Evolutionary conservation across 2,329 filamentous ascomycete genomes (phyloP).

Genomic region (Phoma sp.): DNA sequence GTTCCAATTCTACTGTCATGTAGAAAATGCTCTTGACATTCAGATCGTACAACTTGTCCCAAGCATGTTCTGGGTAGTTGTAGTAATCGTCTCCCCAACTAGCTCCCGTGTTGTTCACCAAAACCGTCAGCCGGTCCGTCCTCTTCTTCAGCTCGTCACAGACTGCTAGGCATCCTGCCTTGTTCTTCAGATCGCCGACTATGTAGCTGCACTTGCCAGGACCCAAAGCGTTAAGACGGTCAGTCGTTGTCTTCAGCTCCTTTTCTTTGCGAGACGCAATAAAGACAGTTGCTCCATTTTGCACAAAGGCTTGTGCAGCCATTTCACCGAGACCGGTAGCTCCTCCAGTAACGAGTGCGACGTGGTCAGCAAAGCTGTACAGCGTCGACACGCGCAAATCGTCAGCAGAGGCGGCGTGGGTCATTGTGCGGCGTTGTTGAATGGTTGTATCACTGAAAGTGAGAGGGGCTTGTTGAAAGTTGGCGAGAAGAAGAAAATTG

Average conservation of each 20-base stretch:
- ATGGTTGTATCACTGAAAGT: no score
- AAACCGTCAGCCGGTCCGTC: conserved; percentile 52
- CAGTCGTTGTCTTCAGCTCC: conserved; percentile 55
- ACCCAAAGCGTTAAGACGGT: conserved; percentile 58
- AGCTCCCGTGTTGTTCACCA: conserved; percentile 61
- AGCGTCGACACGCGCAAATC: conserved; percentile 44
- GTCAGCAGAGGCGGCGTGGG: conserved; percentile 39
- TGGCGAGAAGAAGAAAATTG: background rate
- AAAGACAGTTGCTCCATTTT: conserved; percentile 60
- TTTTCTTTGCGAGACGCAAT: conserved; percentile 61
- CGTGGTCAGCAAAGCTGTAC: conserved; percentile 46
- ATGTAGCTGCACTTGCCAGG: conserved; percentile 60
- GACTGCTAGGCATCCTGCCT: conserved; percentile 57
- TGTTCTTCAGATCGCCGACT: conserved; percentile 59
- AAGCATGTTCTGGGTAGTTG: conserved; percentile 63
- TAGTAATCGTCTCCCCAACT: conserved; percentile 64
- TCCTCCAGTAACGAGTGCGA: conserved; percentile 59
- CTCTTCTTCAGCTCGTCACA: conserved; percentile 57
- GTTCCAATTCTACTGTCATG: conserved; percentile 54
- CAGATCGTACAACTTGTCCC: conserved; percentile 63
- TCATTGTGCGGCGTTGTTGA: conserved; percentile 24
- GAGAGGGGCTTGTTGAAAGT: background rate
- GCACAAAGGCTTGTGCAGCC: conserved; percentile 61
- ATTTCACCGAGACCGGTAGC: conserved; percentile 61
- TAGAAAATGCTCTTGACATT: conserved; percentile 63